Base-by-base conservation (phyloP, 306 rosid genomes). In the Vigna hirtella region DNA sequence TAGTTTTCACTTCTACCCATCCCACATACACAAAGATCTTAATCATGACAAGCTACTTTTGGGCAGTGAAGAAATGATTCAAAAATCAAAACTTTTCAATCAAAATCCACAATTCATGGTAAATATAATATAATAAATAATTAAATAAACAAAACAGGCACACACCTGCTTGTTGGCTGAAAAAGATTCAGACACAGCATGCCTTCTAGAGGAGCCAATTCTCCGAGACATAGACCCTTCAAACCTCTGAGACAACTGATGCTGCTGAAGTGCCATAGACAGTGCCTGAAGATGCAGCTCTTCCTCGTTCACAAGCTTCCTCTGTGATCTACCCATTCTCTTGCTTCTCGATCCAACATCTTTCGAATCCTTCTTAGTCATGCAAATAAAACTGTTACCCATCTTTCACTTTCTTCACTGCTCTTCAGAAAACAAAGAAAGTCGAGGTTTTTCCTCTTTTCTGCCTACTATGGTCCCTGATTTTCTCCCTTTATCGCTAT, bases 211-310 rank as follows among this genome's bases (percentile, higher is more conserved):
- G 38, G 98, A 90, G 57, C 98, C 99, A 77, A 90, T 84, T 83
- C 98, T 77, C 40, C 98, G 67, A 14, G 99, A 96, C 95, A 89
- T 93, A n/a, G 99, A 96, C 10, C 98, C 98, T 13, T 96, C 99
- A 65, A 93, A 93, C 86, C 99, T 91, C 87, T 96, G 99, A 65
- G 99, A 96, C 79, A 87, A 66, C 68, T 95, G 99, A 70, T 93
- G 97, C 83, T 96, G 97, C 6, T 93, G 97, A 77, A 96, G 90
- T 42, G 95, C 97, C 94, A 91, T 87, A 13, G 98, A 91, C 16
- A 96, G 87, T 66, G 98, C 97, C 67, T 96, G 98, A 50, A 84
- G 93, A 88, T 96, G 98, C 83, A 93, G 70, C 43, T 96, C 99
- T 61, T 96, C 99, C 70, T 96, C 99, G 17, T 89, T 86, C 17